Conservation (phyloP, 176 grass and related monocot genomes). For the Musa beccarii region DNA sequence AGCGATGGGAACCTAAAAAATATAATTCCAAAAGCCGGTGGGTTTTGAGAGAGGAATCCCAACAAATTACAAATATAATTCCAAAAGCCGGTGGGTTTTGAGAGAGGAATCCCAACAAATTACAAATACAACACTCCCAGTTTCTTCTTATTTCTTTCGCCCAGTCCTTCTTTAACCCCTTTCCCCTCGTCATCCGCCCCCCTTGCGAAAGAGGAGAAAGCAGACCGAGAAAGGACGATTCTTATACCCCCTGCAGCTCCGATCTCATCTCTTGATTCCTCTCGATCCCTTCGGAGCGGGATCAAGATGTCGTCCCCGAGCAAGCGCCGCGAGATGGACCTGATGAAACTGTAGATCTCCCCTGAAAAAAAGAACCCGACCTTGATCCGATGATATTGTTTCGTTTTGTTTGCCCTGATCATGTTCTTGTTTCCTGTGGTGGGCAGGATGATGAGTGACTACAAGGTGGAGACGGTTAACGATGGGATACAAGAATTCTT, state of each 20-base stretch:
- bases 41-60: background rate
- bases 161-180: background rate
- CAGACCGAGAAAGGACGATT: background rate
- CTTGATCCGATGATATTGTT: background rate
- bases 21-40: too few species aligned
- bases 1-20: too few species aligned
- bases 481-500: constrained; percentile 99
- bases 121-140: background rate
- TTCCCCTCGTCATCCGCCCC: background rate
- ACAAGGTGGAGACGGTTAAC: constrained; percentile 99
- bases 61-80: background rate
- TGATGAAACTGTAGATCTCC: constrained; percentile 45
- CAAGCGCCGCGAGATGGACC: constrained; percentile 11
- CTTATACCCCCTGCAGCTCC: background rate
- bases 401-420: constrained; percentile 18
- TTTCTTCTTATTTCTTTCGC: background rate
- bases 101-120: background rate
- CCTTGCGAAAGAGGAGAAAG: background rate
- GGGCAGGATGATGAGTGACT: constrained; percentile 95
- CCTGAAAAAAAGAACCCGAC: background rate
- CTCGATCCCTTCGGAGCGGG: background rate
- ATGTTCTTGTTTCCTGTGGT: background rate
- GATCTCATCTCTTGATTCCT: background rate
- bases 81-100: too few species aligned
- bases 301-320: background rate